Conservation (phyloP, 306 rosid species). For the Acacia melanoxylon region DNA sequence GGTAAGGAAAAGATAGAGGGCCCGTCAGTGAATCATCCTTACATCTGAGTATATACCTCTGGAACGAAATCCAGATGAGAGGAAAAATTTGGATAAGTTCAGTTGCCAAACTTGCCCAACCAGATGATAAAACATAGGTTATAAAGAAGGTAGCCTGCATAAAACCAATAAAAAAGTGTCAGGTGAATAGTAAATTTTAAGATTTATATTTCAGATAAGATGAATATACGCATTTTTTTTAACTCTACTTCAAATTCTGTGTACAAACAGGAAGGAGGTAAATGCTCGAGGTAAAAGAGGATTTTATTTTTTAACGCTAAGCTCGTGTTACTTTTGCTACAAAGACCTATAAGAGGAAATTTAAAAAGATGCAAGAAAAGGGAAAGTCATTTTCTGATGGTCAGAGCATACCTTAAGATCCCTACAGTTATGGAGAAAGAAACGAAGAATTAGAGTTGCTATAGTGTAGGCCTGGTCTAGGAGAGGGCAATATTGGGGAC, state of each 20-base stretch:
- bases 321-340: neutral
- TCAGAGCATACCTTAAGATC: too few species aligned
- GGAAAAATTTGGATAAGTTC: conserved; percentile 79
- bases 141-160: conserved; percentile 78
- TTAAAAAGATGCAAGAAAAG: too few species aligned
- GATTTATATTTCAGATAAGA: neutral
- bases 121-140: conserved; percentile 93
- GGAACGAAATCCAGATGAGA: conserved; percentile 58
- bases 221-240: neutral
- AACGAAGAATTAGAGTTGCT: too few species aligned
- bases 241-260: neutral
- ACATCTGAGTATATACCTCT: conserved; percentile 48
- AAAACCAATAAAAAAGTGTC: conserved; percentile 13
- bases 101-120: conserved; percentile 90
- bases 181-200: conserved; percentile 21
- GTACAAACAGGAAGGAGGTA: neutral
- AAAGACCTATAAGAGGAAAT: neutral
- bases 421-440: too few species aligned
- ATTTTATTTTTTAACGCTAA: neutral
- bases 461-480: neutral
- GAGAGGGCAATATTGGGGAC: neutral
- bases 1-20: conserved; percentile 74
- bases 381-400: too few species aligned
- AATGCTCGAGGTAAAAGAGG: neutral
- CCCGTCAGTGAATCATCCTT: conserved; percentile 43